phyloP scores from a whole-genome alignment of 2,329 filamentous ascomycete species.

The Rugonectria rugulosa region DNA sequence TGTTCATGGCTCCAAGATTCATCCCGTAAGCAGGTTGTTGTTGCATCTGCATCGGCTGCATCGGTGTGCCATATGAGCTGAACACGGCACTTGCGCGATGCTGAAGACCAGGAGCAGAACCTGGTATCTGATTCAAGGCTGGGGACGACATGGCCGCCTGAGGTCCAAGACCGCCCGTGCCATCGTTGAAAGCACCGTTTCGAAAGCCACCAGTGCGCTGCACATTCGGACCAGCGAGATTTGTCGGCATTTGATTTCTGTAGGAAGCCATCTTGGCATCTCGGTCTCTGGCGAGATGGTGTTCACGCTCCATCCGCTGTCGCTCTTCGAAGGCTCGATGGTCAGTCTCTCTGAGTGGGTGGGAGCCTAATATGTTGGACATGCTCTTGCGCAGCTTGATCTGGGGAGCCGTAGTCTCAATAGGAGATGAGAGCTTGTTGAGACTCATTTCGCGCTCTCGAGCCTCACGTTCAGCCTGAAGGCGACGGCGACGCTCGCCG shows the following conservation, averaged over 20 bases:
- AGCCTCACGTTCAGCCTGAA: slow-evolving; percentile 75
- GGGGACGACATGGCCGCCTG: slow-evolving; percentile 39
- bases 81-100: slow-evolving; percentile 44
- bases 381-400: slow-evolving; percentile 57
- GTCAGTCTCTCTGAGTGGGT: slow-evolving; percentile 51
- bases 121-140: slow-evolving; percentile 38
- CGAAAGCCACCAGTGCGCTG: slow-evolving; percentile 55
- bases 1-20: slow-evolving; percentile 28
- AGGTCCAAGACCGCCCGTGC: slow-evolving; percentile 49
- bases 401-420: slow-evolving; percentile 21
- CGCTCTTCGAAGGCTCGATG: slow-evolving; percentile 52
- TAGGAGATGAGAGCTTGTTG: slow-evolving; percentile 34
- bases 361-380: slow-evolving; percentile 63
- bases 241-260: slow-evolving; percentile 58
- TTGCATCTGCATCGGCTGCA: slow-evolving; percentile 33
- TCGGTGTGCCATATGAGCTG: slow-evolving; percentile 40
- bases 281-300: slow-evolving; percentile 50
- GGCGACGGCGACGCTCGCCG: slow-evolving; percentile 75
- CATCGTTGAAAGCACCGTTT: slow-evolving; percentile 64
- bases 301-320: slow-evolving; percentile 50
- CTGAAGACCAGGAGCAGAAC: slow-evolving; percentile 28
- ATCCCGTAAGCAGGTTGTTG: slow-evolving; percentile 37
- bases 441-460: slow-evolving; percentile 62
- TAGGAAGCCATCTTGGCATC: slow-evolving; percentile 58
- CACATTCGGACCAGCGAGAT: slow-evolving; percentile 41